Evolutionary conservation across 805 yeast species (phyloP).

Genomic region (Candida arabinofermentans): DNA sequence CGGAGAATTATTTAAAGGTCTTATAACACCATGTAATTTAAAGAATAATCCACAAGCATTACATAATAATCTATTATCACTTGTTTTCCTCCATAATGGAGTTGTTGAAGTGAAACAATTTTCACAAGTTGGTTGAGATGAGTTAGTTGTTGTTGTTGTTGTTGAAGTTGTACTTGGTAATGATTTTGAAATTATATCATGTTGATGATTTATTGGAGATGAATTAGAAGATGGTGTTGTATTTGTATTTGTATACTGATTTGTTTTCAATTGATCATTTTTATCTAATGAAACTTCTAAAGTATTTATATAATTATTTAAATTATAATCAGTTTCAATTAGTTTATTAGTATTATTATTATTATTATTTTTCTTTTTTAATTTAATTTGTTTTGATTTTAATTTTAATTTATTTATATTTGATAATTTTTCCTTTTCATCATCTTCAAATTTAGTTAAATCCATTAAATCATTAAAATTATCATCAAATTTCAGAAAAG

Average conservation of each 20-base stretch:
- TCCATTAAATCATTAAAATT: slow-evolving; percentile 27
- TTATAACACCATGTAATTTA: slow-evolving; percentile 70
- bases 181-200: no score
- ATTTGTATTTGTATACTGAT: background rate
- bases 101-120: slow-evolving; percentile 91
- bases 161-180: slow-evolving; percentile 1
- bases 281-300: slow-evolving; percentile 30
- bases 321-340: slow-evolving; percentile 16
- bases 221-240: slow-evolving; percentile 2
- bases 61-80: slow-evolving; percentile 78
- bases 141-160: slow-evolving; percentile 8
- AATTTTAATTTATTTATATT: background rate
- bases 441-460: slow-evolving; percentile 23
- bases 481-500: slow-evolving; percentile 30
- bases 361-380: background rate
- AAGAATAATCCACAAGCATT: slow-evolving; percentile 91
- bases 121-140: slow-evolving; percentile 51
- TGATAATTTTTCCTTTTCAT: background rate
- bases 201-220: background rate
- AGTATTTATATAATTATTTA: slow-evolving; percentile 30
- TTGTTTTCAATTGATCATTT: background rate
- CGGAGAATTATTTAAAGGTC: slow-evolving; percentile 25
- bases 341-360: background rate
- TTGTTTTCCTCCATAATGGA: slow-evolving; percentile 86
- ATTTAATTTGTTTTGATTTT: background rate